phyloP scores from a whole-genome alignment of 2,329 filamentous ascomycete genomes.

The Monosporascus sp. region DNA sequence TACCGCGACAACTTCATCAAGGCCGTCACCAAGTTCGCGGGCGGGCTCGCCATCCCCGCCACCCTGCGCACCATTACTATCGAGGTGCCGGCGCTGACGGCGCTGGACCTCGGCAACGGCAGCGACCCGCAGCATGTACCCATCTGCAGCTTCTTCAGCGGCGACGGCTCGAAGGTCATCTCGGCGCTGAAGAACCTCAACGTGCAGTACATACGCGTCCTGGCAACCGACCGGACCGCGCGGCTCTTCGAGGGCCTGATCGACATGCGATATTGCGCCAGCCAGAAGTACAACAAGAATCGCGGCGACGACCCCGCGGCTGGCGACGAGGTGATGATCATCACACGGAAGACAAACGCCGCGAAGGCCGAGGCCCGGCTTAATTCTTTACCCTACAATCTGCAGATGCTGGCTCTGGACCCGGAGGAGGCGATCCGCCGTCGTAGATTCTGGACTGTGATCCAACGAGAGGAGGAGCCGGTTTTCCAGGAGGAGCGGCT shows the following conservation, averaged over 20 bases:
- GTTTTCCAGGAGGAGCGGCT: slow-evolving; percentile 2
- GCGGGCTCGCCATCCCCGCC: slow-evolving; percentile 10
- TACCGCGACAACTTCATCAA: slow-evolving; percentile 26
- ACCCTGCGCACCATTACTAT: slow-evolving; percentile 38
- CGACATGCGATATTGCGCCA: slow-evolving; percentile 16
- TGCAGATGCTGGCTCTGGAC: slow-evolving; percentile 15
- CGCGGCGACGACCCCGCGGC: slow-evolving; percentile 6
- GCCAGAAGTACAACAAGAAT: slow-evolving; percentile 6
- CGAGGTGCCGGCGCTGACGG: slow-evolving; percentile 30
- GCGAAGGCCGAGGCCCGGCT: slow-evolving; percentile 1
- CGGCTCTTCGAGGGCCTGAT: slow-evolving; percentile 11
- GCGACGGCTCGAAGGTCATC: slow-evolving; percentile 20
- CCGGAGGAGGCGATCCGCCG: slow-evolving; percentile 13
- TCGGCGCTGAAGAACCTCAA: slow-evolving; percentile 27
- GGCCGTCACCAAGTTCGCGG: slow-evolving; percentile 32
- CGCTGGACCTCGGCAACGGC: slow-evolving; percentile 1
- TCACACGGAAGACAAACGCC: slow-evolving; percentile 1
- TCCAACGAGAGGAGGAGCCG: background rate
- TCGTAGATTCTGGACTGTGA: slow-evolving; percentile 10
- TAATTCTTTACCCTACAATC: slow-evolving; percentile 12
- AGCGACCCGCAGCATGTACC: slow-evolving; percentile 20
- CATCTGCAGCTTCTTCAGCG: slow-evolving; percentile 32
- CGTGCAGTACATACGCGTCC: slow-evolving; percentile 31
- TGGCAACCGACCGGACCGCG: slow-evolving; percentile 23
- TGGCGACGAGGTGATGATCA: slow-evolving; percentile 8